These are phyloP conservation scores for Aurifilum marmelostoma DNA, from an alignment of 2,329 filamentous ascomycete species.

Conservation along the genomic window DNA sequence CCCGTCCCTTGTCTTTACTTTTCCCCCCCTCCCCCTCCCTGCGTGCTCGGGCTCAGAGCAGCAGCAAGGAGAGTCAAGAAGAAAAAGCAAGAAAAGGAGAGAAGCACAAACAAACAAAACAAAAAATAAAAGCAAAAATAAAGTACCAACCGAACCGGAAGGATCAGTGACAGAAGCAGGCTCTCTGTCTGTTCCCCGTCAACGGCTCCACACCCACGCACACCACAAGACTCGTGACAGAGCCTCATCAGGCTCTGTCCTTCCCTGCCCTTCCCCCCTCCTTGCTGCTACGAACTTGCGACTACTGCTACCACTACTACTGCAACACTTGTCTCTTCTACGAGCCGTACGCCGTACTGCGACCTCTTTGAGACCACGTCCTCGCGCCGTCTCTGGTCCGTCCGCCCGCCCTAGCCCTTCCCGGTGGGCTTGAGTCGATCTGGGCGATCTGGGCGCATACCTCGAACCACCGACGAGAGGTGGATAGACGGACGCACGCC, in stretches of 20 bases:
- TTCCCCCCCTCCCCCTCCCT: too few species aligned
- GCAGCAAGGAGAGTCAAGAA: not conserved
- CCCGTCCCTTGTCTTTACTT: not conserved
- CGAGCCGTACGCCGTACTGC: not conserved
- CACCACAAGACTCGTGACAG: constrained; percentile 8
- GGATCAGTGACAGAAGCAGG: constrained; percentile 13
- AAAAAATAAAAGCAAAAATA: not conserved
- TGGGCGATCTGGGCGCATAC: not conserved
- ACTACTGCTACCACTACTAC: not conserved
- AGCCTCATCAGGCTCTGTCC: not conserved
- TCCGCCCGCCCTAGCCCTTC: constrained; percentile 1
- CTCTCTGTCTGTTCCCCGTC: constrained; percentile 5
- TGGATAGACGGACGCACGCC: not conserved
- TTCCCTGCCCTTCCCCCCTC: not conserved
- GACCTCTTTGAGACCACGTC: not conserved
- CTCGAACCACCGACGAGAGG: not conserved
- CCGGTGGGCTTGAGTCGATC: not conserved
- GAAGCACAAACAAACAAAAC: not conserved
- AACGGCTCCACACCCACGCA: constrained; percentile 11
- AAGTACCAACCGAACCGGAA: not conserved
- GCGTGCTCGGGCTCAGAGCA: not conserved
- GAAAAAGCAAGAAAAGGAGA: not conserved
- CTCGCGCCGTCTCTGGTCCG: not conserved
- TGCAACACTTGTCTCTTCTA: not conserved
- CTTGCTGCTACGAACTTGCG: too few species aligned